These are phyloP conservation scores for Chaetoscypha palmicola DNA, from an alignment of 2,329 filamentous ascomycete species.

Conservation along the genomic window DNA sequence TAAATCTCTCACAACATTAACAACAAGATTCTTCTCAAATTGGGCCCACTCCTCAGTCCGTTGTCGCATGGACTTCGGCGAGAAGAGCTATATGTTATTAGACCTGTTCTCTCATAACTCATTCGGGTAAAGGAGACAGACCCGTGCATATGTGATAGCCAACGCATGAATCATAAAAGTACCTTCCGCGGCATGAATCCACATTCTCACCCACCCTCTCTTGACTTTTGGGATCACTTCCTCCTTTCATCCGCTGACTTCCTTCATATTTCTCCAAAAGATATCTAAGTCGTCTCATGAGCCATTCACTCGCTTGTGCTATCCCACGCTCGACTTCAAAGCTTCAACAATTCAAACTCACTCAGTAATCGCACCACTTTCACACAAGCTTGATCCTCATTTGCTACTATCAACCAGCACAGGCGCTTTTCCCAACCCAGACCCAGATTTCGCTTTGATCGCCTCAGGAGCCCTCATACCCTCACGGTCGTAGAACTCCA, in stretches of 20 bases:
- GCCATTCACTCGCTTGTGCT: not conserved
- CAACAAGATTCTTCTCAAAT: slow-evolving; percentile 17
- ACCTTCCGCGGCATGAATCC: slow-evolving; percentile 39
- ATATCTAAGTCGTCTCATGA: not conserved
- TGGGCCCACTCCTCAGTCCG: slow-evolving; percentile 34
- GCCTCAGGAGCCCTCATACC: slow-evolving; percentile 35
- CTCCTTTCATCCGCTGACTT: too few relatives aligned
- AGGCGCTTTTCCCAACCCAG: slow-evolving; percentile 39
- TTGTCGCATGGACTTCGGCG: not conserved
- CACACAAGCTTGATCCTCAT: slow-evolving; percentile 33
- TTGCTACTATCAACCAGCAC: slow-evolving; percentile 38
- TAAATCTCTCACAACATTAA: slow-evolving; percentile 32
- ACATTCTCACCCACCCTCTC: too few relatives aligned
- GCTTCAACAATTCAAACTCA: slow-evolving; percentile 24
- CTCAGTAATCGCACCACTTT: slow-evolving; percentile 42
- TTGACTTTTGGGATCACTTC: too few relatives aligned
- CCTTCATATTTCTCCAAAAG: not conserved
- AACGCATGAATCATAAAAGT: slow-evolving; percentile 40
- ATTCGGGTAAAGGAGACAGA: slow-evolving; percentile 25
- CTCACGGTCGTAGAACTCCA: slow-evolving; percentile 35
- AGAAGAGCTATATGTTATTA: too few relatives aligned
- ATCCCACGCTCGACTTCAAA: not conserved
- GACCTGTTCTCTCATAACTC: too few relatives aligned
- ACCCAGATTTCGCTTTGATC: slow-evolving; percentile 37
- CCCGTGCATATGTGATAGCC: slow-evolving; percentile 35